A percentile compares a stretch with the other conserved stretches of the same genome.
Conservation (phyloP, 2,329 filamentous ascomycete genomes). For the Apiospora phragmitis region DNA sequence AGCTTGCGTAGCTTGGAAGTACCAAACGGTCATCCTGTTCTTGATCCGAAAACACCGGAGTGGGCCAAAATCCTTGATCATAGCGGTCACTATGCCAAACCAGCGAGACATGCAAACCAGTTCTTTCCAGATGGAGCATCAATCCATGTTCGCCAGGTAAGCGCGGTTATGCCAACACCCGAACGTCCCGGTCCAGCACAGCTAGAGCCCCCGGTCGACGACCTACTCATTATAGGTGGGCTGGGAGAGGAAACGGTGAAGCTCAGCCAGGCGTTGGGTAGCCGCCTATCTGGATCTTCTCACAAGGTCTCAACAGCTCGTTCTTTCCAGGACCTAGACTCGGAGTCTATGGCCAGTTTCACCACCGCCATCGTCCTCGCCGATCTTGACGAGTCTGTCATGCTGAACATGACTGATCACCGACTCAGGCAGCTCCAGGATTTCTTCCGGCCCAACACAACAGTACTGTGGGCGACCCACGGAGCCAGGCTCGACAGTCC, state of each 20-base stretch:
- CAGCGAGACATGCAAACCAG: constrained; percentile 34
- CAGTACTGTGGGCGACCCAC: constrained; percentile 28
- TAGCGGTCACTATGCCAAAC: constrained; percentile 34
- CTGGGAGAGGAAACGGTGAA: not conserved
- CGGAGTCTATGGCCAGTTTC: constrained; percentile 15
- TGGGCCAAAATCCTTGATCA: constrained; percentile 24
- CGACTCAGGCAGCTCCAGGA: constrained; percentile 27
- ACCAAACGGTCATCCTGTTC: too few species aligned
- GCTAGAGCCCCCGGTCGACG: not conserved
- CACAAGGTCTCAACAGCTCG: not conserved
- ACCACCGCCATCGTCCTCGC: constrained; percentile 36
- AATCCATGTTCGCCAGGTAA: constrained; percentile 35
- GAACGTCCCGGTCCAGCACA: not conserved
- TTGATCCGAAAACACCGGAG: not conserved
- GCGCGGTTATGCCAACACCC: not conserved
- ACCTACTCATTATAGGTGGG: not conserved
- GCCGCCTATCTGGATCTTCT: not conserved
- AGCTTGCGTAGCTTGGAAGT: not conserved
- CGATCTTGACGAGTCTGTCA: constrained; percentile 37
- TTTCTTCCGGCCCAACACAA: constrained; percentile 24
- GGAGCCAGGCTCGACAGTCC: constrained; percentile 23
- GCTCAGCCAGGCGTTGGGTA: not conserved
- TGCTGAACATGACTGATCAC: constrained; percentile 34
- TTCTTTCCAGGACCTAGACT: not conserved
- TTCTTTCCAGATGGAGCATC: constrained; percentile 33